These are phyloP conservation scores for Magnaporthiopsis rhizophila DNA, from an alignment of 2,329 filamentous ascomycete species.

Conservation along the genomic window DNA sequence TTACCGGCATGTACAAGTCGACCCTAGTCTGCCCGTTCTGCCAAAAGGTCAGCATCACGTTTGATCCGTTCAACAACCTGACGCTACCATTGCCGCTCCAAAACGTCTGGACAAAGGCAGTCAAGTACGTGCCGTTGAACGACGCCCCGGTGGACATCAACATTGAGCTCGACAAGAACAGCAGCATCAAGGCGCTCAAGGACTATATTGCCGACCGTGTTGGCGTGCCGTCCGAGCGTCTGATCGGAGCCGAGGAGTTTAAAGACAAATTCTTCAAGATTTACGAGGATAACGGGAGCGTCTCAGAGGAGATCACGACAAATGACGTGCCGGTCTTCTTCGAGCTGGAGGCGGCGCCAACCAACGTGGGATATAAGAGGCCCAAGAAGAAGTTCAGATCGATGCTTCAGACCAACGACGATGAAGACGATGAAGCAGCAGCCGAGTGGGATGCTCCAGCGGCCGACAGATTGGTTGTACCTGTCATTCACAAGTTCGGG, in stretches of 20 bases:
- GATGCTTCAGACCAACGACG: slow-evolving; percentile 40
- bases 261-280: slow-evolving; percentile 79
- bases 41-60: slow-evolving; percentile 94
- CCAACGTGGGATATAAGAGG: slow-evolving; percentile 60
- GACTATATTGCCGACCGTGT: slow-evolving; percentile 60
- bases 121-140: slow-evolving; percentile 72
- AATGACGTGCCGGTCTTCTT: slow-evolving; percentile 63
- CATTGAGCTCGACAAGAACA: slow-evolving; percentile 74
- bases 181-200: slow-evolving; percentile 60
- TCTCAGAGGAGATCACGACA: slow-evolving; percentile 62
- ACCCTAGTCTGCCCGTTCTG: slow-evolving; percentile 88
- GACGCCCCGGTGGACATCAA: slow-evolving; percentile 62
- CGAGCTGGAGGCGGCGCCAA: slow-evolving; percentile 72
- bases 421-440: slow-evolving; percentile 26
- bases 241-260: slow-evolving; percentile 81
- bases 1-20: slow-evolving; percentile 97
- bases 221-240: slow-evolving; percentile 52
- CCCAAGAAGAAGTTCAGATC: slow-evolving; percentile 36
- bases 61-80: slow-evolving; percentile 93
- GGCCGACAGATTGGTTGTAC: slow-evolving; percentile 61
- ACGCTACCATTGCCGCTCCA: slow-evolving; percentile 86
- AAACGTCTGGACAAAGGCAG: slow-evolving; percentile 65
- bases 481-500: slow-evolving; percentile 56
- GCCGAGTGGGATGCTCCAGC: slow-evolving; percentile 50
- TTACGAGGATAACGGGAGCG: slow-evolving; percentile 59